Evolutionary conservation across 805 yeast species (phyloP).

Genomic region (Saturnispora bothae): DNA sequence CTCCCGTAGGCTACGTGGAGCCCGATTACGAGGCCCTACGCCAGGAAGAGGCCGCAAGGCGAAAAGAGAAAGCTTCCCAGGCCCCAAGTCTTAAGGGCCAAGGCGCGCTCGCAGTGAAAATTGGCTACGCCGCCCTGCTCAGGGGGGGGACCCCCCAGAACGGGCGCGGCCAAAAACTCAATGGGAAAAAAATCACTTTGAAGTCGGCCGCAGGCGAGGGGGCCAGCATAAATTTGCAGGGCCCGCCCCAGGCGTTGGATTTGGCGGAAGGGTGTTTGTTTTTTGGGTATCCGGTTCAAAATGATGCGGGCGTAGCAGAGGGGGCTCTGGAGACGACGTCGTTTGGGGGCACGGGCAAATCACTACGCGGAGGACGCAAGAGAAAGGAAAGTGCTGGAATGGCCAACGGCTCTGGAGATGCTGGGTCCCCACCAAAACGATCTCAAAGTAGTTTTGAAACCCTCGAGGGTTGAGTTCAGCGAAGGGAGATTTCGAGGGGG

Average conservation of each 20-base stretch:
- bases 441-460: too few relatives aligned
- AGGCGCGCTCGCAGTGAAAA: constrained; percentile 70
- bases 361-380: background rate
- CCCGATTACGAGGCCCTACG: constrained; percentile 49
- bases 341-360: background rate
- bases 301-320: constrained; percentile 30
- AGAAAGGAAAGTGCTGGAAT: too few relatives aligned
- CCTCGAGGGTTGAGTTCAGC: too few relatives aligned
- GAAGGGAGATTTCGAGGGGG: too few relatives aligned
- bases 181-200: constrained; percentile 40
- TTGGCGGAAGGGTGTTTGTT: constrained; percentile 82
- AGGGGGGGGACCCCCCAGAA: constrained; percentile 30
- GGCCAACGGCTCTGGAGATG: too few relatives aligned
- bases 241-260: constrained; percentile 59
- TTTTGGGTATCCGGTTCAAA: constrained; percentile 79
- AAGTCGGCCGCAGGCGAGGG: constrained; percentile 3
- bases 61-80: constrained; percentile 30
- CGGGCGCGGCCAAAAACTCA: constrained; percentile 57
- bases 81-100: constrained; percentile 26
- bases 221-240: constrained; percentile 35
- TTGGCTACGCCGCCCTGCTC: constrained; percentile 53
- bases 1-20: constrained; percentile 97
- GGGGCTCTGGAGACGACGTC: constrained; percentile 12
- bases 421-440: too few relatives aligned
- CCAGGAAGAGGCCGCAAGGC: constrained; percentile 30